Evolutionary conservation across 306 rosid species (phyloP).

Genomic region (Pyrus betulifolia): DNA sequence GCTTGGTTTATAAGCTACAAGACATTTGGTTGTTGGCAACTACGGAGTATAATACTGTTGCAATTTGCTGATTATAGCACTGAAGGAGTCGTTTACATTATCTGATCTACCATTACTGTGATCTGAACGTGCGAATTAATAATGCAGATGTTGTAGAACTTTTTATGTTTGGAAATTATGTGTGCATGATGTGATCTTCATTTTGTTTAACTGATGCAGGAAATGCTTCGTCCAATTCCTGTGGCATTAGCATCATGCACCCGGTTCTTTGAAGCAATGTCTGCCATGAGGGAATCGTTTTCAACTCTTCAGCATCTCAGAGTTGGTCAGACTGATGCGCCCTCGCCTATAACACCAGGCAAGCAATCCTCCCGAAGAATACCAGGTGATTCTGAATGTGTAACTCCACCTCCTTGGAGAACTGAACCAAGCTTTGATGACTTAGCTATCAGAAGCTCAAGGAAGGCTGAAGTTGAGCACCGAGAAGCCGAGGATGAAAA

Average conservation of each 20-base stretch:
- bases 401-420: constrained; percentile 71
- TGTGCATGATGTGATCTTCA: not conserved
- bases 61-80: not conserved
- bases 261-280: constrained; percentile 93
- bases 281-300: constrained; percentile 93
- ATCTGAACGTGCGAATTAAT: not conserved
- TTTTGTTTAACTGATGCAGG: constrained; percentile 32
- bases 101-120: not conserved
- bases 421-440: constrained; percentile 54
- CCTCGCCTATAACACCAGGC: constrained; percentile 46
- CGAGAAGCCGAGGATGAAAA: constrained; percentile 31
- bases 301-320: constrained; percentile 79
- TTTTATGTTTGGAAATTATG: not conserved
- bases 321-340: constrained; percentile 50
- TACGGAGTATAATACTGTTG: not conserved
- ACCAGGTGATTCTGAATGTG: constrained; percentile 39
- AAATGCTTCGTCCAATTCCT: constrained; percentile 97
- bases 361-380: constrained; percentile 51
- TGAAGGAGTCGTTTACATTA: not conserved
- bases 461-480: constrained; percentile 36
- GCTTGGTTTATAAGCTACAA: not conserved
- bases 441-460: constrained; percentile 40
- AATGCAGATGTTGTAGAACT: not conserved
- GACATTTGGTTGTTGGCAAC: not conserved
- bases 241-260: constrained; percentile 93